Evolutionary conservation across 257 asterid genomes (phyloP).

Genomic region (Capsicum pubescens): DNA sequence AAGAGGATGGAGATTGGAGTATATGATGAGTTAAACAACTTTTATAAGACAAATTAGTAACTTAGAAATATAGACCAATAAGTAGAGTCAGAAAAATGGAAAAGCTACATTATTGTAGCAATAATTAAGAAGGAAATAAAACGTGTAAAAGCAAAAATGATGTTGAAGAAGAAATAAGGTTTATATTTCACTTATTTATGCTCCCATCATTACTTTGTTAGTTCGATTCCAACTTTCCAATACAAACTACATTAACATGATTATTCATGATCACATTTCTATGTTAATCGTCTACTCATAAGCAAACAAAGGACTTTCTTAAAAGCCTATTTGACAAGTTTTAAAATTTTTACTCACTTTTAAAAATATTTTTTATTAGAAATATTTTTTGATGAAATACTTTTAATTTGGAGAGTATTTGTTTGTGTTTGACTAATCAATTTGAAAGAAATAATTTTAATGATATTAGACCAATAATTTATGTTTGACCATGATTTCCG

Average conservation of each 20-base stretch:
- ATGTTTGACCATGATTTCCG: neutral
- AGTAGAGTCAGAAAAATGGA: neutral
- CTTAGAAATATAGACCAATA: neutral
- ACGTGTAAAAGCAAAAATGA: slow-evolving; percentile 14
- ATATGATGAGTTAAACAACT: neutral
- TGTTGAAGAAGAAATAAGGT: slow-evolving; percentile 9
- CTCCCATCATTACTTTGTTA: slow-evolving; percentile 34
- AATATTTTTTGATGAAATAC: neutral
- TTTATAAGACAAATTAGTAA: neutral
- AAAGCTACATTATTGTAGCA: neutral
- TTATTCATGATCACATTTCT: too few relatives aligned
- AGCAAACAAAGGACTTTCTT: neutral
- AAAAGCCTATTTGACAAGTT: neutral
- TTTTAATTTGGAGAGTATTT: neutral
- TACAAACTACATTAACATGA: neutral
- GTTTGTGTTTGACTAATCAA: neutral
- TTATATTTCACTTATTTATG: slow-evolving; percentile 32
- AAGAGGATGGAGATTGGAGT: neutral
- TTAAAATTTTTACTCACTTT: neutral
- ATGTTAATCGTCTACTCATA: neutral
- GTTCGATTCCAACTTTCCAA: slow-evolving; percentile 17
- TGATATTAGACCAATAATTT: neutral
- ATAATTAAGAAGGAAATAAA: slow-evolving; percentile 1
- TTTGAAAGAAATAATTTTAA: neutral
- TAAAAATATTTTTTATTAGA: neutral